Conservation (phyloP, 768 basidiomycete species). For the Hemileccinum rubropunctum region DNA sequence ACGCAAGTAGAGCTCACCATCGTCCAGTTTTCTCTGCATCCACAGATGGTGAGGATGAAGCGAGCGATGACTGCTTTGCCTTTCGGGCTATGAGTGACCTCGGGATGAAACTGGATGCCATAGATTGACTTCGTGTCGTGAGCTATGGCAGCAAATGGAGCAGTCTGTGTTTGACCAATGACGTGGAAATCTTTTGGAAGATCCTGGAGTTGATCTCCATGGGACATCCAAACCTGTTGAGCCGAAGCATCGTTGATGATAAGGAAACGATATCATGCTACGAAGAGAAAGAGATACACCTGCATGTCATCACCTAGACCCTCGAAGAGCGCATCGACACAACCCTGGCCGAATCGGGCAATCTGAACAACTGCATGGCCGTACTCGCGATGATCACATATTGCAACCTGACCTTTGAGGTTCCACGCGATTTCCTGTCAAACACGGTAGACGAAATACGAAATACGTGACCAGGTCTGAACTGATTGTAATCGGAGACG, state of each 20-base stretch:
- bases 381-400: conserved; percentile 92
- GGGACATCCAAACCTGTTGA: conserved; percentile 98
- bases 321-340: conserved; percentile 77
- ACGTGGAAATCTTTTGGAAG: conserved; percentile 82
- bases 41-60: conserved; percentile 84
- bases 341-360: conserved; percentile 53
- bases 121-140: conserved; percentile 88
- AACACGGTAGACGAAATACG: neutral
- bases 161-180: conserved; percentile 82
- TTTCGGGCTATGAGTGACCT: conserved; percentile 90
- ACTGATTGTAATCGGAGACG: conserved; percentile 9
- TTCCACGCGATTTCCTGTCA: conserved; percentile 90
- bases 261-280: neutral
- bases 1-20: conserved; percentile 58
- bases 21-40: conserved; percentile 82
- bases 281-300: conserved; percentile 40
- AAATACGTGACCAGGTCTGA: neutral
- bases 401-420: conserved; percentile 78
- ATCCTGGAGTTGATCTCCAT: conserved; percentile 88
- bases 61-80: conserved; percentile 87
- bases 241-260: neutral
- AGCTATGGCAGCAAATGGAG: conserved; percentile 91
- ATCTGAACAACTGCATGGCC: conserved; percentile 85
- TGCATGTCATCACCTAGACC: conserved; percentile 87
- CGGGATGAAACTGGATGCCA: conserved; percentile 98